These are phyloP conservation scores for Tricholomella constricta DNA, from an alignment of 768 basidiomycete genomes.

Conservation along the genomic window DNA sequence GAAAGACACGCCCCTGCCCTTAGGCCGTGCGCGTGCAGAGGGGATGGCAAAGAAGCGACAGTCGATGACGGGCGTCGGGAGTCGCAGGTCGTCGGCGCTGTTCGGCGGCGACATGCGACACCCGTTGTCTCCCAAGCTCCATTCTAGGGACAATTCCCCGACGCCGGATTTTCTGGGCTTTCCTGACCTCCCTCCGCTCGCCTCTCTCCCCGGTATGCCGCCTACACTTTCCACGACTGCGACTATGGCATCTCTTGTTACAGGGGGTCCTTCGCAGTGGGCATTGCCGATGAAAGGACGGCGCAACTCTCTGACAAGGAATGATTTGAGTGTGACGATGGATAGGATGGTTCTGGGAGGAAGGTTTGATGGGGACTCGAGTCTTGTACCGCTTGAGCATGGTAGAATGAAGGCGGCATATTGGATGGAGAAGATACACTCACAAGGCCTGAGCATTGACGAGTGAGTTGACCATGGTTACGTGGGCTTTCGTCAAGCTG, in stretches of 20 bases:
- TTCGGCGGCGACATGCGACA: constrained; percentile 37
- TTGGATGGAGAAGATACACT: constrained; percentile 68
- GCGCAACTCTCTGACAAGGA: constrained; percentile 50
- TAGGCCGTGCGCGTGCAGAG: constrained; percentile 27
- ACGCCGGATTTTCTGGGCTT: constrained; percentile 37
- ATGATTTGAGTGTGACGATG: constrained; percentile 60
- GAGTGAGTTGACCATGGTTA: constrained; percentile 47
- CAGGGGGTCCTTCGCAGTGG: constrained; percentile 35
- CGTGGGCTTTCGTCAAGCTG: constrained; percentile 4
- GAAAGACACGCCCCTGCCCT: constrained; percentile 50
- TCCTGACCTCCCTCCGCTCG: constrained; percentile 44
- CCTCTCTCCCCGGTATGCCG: constrained; percentile 54
- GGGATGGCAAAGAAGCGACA: constrained; percentile 40
- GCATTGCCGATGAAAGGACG: constrained; percentile 32
- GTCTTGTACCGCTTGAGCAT: constrained; percentile 49
- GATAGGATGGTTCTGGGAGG: constrained; percentile 70
- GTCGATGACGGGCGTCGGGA: constrained; percentile 36
- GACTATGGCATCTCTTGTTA: constrained; percentile 51
- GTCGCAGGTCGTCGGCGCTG: constrained; percentile 41
- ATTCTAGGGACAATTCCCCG: constrained; percentile 36
- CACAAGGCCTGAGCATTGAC: constrained; percentile 44
- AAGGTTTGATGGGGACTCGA: constrained; percentile 43
- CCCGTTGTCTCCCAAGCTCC: constrained; percentile 39
- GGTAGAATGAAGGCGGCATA: constrained; percentile 70
- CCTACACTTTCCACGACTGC: constrained; percentile 53